These are phyloP conservation scores for Conticribra weissflogii DNA, from an alignment of 108 stramenopile species.

Conservation along the genomic window DNA sequence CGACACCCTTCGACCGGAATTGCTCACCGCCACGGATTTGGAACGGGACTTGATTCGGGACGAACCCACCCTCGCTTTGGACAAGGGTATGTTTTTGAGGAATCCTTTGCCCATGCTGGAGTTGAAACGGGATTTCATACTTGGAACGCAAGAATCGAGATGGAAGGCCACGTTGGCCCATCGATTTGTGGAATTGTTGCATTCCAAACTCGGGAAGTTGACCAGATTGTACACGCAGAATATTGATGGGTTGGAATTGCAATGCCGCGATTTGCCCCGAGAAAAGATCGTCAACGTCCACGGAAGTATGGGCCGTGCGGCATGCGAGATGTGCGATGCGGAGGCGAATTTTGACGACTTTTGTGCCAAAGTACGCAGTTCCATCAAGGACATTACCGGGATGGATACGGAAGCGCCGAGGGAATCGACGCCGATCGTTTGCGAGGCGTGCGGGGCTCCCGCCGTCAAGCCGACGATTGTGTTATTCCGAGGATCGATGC, in stretches of 20 bases:
- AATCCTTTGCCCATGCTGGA: constrained; percentile 89
- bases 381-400: constrained; percentile 84
- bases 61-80: constrained; percentile 69
- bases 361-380: constrained; percentile 48
- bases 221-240: constrained; percentile 65
- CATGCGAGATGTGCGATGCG: constrained; percentile 75
- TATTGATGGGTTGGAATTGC: constrained; percentile 70
- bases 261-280: constrained; percentile 63
- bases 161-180: constrained; percentile 89
- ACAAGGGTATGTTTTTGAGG: constrained; percentile 74
- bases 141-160: constrained; percentile 62
- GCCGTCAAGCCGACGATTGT: constrained; percentile 87
- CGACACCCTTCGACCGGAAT: constrained; percentile 56
- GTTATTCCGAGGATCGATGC: constrained; percentile 75
- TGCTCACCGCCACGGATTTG: constrained; percentile 53
- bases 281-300: constrained; percentile 83
- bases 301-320: constrained; percentile 83
- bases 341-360: constrained; percentile 65
- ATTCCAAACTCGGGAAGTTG: constrained; percentile 61
- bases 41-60: constrained; percentile 51
- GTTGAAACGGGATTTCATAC: constrained; percentile 79
- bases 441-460: constrained; percentile 60
- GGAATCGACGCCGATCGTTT: constrained; percentile 67
- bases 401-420: constrained; percentile 61
- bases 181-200: constrained; percentile 83